These are phyloP conservation scores for Cryphonectria parasitica DNA, from an alignment of 2,329 filamentous ascomycete genomes.

Conservation along the genomic window DNA sequence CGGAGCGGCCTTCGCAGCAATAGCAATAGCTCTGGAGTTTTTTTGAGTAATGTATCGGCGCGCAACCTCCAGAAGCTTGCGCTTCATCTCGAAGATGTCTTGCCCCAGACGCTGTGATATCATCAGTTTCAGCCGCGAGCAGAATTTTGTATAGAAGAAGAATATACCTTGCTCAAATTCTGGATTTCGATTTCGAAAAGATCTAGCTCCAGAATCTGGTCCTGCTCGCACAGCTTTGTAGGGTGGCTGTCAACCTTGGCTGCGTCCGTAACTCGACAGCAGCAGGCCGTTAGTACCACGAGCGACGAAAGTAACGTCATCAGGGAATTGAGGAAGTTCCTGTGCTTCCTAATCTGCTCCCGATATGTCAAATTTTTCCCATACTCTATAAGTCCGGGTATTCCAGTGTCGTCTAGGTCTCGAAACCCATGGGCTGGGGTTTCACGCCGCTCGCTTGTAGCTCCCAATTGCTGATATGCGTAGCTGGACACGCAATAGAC, in stretches of 20 bases:
- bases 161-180: constrained; percentile 4
- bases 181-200: background rate
- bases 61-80: background rate
- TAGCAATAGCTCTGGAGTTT: background rate
- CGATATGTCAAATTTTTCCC: constrained; percentile 57
- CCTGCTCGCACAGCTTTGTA: background rate
- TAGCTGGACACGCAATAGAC: constrained; percentile 68
- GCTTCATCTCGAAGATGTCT: background rate
- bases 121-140: background rate
- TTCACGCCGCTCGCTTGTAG: constrained; percentile 1
- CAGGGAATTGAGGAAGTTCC: constrained; percentile 55
- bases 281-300: background rate
- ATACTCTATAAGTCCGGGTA: constrained; percentile 61
- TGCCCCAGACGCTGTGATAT: background rate
- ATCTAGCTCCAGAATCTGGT: constrained; percentile 13
- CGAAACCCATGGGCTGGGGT: constrained; percentile 54
- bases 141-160: background rate
- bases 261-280: background rate
- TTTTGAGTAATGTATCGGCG: background rate
- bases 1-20: background rate
- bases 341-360: constrained; percentile 43
- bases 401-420: constrained; percentile 57
- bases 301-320: constrained; percentile 53
- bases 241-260: background rate
- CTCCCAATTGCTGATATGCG: constrained; percentile 38